Evolutionary conservation across 345 rosid genomes (phyloP), one percentile per base, ranked within the genome.

Genomic region (Ceriops zippeliana): DNA sequence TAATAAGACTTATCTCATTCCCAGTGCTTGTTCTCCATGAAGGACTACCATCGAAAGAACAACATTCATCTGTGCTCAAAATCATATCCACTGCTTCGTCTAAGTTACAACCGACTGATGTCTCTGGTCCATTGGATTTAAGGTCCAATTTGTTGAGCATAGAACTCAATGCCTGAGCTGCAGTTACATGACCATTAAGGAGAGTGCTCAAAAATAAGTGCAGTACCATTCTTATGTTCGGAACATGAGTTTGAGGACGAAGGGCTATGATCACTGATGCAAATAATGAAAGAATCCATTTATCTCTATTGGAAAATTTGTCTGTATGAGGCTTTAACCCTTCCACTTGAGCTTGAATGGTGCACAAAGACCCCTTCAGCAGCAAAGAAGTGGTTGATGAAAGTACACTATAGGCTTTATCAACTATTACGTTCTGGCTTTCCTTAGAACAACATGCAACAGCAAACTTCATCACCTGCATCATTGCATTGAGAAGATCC

Each of bases 161-260:
- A 70, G 96, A 89, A 59, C 97, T 95, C 80, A 91, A 73, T 5
- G 97, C 96, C 73, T 91, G 96, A 71, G 93, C 96, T 63, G 97
- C 85, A 59, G 75, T 75, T 75, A 82, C 73, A 79, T 76, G 74
- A 62, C 97, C 97, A 82, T 74, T 81, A 67, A 85, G 83, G 51
- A 86, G 64, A 62, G 78, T 58, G 71, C 68, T 69, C 77, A 81
- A 65, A 76, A 91, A 82, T 58, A 88, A 61, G 51, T 66, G 75
- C 58, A 83, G 26, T 28, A 82, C 67, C 61, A 74, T 58, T 79
- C 84, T 91, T 38, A 79, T 75, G 80, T 90, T 86, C 11, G 96
- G 92, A 79, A 89, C 66, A 62, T 63, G 72, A 63, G 85, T 81
- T 69, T 77, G 73, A 58, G 96, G 87, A 76, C 67, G 84, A 63